A percentile compares a stretch with the other conserved stretches of the same genome.
Conservation (phyloP, 2,329 filamentous ascomycete genomes). For the Cryphonectria carpinicola region DNA sequence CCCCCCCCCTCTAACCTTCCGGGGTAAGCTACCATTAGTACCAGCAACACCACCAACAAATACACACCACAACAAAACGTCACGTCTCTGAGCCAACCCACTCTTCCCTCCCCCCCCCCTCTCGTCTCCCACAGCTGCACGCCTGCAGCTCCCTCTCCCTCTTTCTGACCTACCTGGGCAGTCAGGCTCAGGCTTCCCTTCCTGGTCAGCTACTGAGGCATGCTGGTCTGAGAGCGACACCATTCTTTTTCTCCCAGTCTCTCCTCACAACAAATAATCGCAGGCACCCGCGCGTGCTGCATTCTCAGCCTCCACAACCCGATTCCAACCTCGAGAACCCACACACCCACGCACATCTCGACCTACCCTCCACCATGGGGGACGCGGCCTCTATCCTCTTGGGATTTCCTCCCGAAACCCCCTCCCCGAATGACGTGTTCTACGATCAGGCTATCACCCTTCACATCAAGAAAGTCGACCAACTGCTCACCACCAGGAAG, state of each 20-base stretch:
- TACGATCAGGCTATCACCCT: constrained; percentile 46
- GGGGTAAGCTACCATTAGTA: neutral
- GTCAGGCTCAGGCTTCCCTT: neutral
- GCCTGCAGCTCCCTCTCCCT: neutral
- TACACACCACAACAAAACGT: neutral
- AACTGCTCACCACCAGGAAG: constrained; percentile 41
- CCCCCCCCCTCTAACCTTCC: neutral
- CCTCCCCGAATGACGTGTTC: constrained; percentile 36
- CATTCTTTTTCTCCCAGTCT: too few relatives aligned
- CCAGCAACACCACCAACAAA: neutral
- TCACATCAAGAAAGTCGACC: constrained; percentile 45
- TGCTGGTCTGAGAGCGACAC: neutral
- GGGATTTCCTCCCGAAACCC: constrained; percentile 45
- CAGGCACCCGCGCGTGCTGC: neutral
- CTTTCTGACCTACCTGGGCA: neutral
- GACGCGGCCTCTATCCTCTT: constrained; percentile 43
- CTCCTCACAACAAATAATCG: neutral
- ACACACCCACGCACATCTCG: neutral
- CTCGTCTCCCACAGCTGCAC: neutral
- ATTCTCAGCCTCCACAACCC: neutral
- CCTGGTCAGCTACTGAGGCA: neutral
- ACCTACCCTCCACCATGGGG: constrained; percentile 39
- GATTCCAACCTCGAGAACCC: neutral
- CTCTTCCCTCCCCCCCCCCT: neutral
- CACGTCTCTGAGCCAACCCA: neutral